phyloP scores from a whole-genome alignment of 1,139 yeast species.

The Lodderomyces margitis region DNA sequence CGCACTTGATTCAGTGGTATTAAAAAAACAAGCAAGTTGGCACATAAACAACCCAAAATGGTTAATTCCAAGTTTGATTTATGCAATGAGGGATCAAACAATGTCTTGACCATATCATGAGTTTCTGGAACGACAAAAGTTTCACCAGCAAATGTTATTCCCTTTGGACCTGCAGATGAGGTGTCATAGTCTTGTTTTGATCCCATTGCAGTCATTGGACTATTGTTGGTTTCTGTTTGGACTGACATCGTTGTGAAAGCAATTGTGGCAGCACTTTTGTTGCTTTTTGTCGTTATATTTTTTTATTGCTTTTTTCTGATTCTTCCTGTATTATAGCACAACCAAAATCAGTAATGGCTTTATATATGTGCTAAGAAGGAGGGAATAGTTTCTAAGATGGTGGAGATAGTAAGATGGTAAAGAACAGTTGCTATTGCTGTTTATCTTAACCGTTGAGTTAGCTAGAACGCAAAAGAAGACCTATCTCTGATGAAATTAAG shows the following conservation, averaged over 20 bases:
- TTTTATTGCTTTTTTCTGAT: too few species aligned
- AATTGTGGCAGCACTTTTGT: not conserved
- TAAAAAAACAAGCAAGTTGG: constrained; percentile 52
- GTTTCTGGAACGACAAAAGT: constrained; percentile 73
- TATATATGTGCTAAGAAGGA: too few species aligned
- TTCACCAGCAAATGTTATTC: constrained; percentile 48
- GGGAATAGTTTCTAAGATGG: too few species aligned
- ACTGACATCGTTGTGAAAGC: constrained; percentile 1
- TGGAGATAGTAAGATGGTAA: too few species aligned
- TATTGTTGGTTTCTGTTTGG: constrained; percentile 1
- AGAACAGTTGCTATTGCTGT: too few species aligned
- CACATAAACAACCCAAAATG: constrained; percentile 51
- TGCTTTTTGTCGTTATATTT: too few species aligned
- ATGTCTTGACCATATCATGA: constrained; percentile 81
- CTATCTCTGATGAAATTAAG: too few species aligned
- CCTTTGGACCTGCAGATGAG: constrained; percentile 29
- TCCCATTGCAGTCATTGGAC: not conserved
- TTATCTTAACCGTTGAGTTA: not conserved
- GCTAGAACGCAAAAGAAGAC: too few species aligned
- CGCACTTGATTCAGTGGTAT: constrained; percentile 31
- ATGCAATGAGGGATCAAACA: constrained; percentile 72
- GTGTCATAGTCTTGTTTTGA: not conserved
- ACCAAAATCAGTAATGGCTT: too few species aligned
- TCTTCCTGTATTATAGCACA: too few species aligned
- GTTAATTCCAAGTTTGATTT: constrained; percentile 66